Conservation (phyloP, 108 stramenopile species). For the Cyclotella distinguenda region DNA sequence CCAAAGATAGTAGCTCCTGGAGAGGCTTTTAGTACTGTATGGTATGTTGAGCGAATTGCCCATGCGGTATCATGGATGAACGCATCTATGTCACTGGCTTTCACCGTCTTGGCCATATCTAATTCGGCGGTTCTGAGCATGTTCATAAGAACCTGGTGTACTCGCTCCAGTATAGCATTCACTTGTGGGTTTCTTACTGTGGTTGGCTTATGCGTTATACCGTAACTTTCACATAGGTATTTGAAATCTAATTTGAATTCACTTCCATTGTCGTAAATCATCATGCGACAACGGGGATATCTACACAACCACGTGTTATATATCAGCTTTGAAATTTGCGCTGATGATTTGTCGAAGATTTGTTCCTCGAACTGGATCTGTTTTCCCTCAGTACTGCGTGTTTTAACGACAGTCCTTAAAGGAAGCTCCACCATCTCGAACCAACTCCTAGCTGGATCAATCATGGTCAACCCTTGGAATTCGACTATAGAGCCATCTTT, state of each 20-base stretch:
- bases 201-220: conserved; percentile 9
- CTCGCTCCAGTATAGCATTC: neutral
- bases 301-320: conserved; percentile 40
- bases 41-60: conserved; percentile 35
- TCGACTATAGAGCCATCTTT: conserved; percentile 11
- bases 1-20: conserved; percentile 34
- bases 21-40: conserved; percentile 18
- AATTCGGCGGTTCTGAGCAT: neutral
- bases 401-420: neutral
- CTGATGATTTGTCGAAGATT: conserved; percentile 14
- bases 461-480: conserved; percentile 43
- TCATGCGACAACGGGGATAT: conserved; percentile 34
- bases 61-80: conserved; percentile 25
- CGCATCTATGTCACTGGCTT: neutral
- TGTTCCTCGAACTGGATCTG: neutral
- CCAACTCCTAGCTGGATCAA: conserved; percentile 36
- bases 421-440: conserved; percentile 35
- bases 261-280: conserved; percentile 41
- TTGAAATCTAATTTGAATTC: conserved; percentile 41
- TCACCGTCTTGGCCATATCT: conserved; percentile 1
- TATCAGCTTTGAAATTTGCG: conserved; percentile 2
- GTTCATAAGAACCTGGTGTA: neutral
- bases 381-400: neutral
- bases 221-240: conserved; percentile 16
- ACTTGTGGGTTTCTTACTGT: neutral